Percentiles rank a stretch among this genome's conserved stretches.
phyloP scores from a whole-genome alignment of 75 land plant species.

The Ceratopteris richardii region DNA sequence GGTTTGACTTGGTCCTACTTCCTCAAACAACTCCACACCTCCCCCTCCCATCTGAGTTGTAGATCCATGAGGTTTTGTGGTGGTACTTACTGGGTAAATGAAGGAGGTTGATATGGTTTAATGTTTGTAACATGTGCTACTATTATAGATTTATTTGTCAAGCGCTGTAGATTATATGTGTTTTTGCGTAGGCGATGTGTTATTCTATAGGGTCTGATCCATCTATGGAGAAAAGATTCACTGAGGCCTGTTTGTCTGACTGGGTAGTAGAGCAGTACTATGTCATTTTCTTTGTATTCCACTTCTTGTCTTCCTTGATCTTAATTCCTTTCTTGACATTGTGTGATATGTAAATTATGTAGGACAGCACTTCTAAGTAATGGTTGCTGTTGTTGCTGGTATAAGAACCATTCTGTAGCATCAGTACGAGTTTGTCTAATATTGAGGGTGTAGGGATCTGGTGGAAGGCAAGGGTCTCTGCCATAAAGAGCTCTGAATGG shows the following conservation, averaged over 20 bases:
- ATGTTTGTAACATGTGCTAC: not conserved
- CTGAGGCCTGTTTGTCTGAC: not conserved
- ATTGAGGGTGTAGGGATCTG: not conserved
- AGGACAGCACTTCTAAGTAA: not conserved
- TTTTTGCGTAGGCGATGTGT: not conserved
- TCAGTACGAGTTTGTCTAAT: not conserved
- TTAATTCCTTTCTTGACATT: not conserved
- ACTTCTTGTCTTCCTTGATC: not conserved
- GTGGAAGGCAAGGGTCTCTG: not conserved
- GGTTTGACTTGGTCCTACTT: too few relatives aligned
- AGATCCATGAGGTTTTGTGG: too few relatives aligned
- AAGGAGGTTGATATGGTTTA: not conserved
- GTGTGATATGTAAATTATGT: not conserved
- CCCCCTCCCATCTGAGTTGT: too few relatives aligned
- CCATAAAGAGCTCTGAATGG: not conserved
- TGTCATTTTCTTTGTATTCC: not conserved
- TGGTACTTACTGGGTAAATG: too few relatives aligned
- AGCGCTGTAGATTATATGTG: not conserved
- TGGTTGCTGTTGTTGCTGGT: not conserved
- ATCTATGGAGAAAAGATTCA: slow-evolving; percentile 1
- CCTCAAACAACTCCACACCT: too few relatives aligned
- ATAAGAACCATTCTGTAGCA: not conserved
- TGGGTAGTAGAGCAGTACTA: not conserved
- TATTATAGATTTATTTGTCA: not conserved
- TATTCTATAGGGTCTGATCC: not conserved